Percentiles rank a stretch among this genome's conserved stretches.
Conservation (phyloP, 148 eudicot species). For the Heliamphora exappendiculata region DNA sequence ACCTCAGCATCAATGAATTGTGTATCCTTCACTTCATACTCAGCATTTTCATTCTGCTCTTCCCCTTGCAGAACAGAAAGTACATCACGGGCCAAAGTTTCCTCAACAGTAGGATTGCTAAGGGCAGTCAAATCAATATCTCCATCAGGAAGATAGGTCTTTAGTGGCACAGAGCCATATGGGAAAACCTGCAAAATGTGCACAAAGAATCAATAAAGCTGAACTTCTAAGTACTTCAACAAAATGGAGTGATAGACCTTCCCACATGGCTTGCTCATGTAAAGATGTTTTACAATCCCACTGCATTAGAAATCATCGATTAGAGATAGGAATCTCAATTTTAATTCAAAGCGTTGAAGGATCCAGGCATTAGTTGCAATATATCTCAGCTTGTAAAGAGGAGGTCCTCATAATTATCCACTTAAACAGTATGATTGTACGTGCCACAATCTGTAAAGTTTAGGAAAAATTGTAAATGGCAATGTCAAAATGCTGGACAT, state of each 20-base stretch:
- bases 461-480: background rate
- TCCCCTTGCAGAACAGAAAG: conserved; percentile 39
- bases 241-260: background rate
- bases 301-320: background rate
- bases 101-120: conserved; percentile 27
- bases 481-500: background rate
- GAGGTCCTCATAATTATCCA: background rate
- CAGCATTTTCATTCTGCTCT: conserved; percentile 42
- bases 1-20: conserved; percentile 71
- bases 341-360: background rate
- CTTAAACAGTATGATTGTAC: background rate
- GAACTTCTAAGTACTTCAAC: background rate
- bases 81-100: conserved; percentile 36
- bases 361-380: conserved; percentile 5
- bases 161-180: conserved; percentile 64
- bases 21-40: conserved; percentile 47
- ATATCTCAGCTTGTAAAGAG: background rate
- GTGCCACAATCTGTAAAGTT: background rate
- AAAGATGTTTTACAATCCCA: background rate
- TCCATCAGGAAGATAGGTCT: conserved; percentile 63
- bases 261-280: background rate
- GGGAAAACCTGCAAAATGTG: conserved; percentile 38
- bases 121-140: conserved; percentile 57
- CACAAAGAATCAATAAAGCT: background rate
- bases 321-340: background rate